Conservation (phyloP, 192 early-diverging fungal species). For the Rhizophagus sp. region DNA sequence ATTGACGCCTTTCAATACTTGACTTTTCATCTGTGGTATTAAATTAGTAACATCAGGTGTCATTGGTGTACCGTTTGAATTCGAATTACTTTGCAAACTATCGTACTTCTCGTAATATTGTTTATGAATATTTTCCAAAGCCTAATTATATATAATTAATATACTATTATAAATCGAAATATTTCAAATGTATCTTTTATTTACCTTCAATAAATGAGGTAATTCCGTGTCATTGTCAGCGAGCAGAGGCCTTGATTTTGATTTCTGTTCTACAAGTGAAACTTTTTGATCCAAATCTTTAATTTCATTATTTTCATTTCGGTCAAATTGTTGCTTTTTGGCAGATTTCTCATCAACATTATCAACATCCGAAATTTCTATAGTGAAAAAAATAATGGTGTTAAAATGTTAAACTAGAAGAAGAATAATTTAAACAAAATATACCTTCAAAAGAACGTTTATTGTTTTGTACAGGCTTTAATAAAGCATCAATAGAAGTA, state of each 20-base stretch:
- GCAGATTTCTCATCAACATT: background rate
- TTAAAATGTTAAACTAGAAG: background rate
- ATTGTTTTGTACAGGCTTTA: slow-evolving; percentile 22
- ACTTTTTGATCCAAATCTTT: background rate
- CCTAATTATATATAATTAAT: slow-evolving; percentile 25
- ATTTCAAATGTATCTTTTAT: background rate
- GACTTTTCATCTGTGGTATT: slow-evolving; percentile 48
- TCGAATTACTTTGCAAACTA: slow-evolving; percentile 6
- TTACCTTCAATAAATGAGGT: slow-evolving; percentile 4
- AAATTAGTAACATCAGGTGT: slow-evolving; percentile 43
- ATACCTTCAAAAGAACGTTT: slow-evolving; percentile 6
- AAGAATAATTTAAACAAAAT: background rate
- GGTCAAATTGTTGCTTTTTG: slow-evolving; percentile 3
- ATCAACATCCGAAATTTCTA: background rate
- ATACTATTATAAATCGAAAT: background rate
- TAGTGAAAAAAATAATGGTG: background rate
- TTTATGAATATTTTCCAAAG: slow-evolving; percentile 69
- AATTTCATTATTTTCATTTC: background rate
- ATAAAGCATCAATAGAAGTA: slow-evolving; percentile 33
- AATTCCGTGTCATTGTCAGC: slow-evolving; percentile 22
- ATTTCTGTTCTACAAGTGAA: background rate
- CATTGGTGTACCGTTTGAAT: background rate
- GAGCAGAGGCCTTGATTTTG: background rate
- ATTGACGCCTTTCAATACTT: slow-evolving; percentile 64
- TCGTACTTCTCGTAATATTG: slow-evolving; percentile 63